phyloP scores from a whole-genome alignment of 805 yeast genomes.

The Kodamaea sagamina region DNA sequence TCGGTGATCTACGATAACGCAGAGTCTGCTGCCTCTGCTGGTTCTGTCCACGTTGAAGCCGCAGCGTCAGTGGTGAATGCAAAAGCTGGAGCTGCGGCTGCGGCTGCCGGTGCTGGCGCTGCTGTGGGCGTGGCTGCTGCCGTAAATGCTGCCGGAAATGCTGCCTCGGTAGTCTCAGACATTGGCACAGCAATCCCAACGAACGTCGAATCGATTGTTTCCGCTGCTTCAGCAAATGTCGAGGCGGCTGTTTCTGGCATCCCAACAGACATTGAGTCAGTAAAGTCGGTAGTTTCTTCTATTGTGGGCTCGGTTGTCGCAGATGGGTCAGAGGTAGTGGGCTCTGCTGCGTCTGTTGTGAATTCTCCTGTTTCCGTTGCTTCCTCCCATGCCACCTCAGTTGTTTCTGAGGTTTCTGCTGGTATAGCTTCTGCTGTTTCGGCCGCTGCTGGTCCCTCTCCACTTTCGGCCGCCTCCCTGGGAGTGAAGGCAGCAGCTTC shows the following conservation, averaged over 20 bases:
- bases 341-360: neutral
- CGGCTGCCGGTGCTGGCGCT: neutral
- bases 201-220: too few species aligned
- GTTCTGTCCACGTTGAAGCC: neutral
- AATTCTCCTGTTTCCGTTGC: too few species aligned
- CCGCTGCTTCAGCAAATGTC: conserved; percentile 1
- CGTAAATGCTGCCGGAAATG: neutral
- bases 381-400: too few species aligned
- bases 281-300: conserved; percentile 6
- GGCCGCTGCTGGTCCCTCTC: too few species aligned
- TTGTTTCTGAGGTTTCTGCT: neutral
- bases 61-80: conserved; percentile 9
- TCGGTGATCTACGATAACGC: neutral
- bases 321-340: neutral
- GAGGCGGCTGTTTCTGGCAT: conserved; percentile 1
- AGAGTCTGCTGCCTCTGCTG: neutral
- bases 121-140: neutral
- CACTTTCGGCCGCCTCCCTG: too few species aligned
- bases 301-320: neutral
- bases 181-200: too few species aligned
- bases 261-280: neutral
- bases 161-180: too few species aligned
- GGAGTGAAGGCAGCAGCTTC: neutral
- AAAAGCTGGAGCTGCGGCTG: conserved; percentile 11
- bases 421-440: neutral